A percentile compares a stretch with the other conserved stretches of the same genome.
These are phyloP conservation scores for Seiridium cupressi DNA, from an alignment of 2,329 filamentous ascomycete species.

Conservation along the genomic window DNA sequence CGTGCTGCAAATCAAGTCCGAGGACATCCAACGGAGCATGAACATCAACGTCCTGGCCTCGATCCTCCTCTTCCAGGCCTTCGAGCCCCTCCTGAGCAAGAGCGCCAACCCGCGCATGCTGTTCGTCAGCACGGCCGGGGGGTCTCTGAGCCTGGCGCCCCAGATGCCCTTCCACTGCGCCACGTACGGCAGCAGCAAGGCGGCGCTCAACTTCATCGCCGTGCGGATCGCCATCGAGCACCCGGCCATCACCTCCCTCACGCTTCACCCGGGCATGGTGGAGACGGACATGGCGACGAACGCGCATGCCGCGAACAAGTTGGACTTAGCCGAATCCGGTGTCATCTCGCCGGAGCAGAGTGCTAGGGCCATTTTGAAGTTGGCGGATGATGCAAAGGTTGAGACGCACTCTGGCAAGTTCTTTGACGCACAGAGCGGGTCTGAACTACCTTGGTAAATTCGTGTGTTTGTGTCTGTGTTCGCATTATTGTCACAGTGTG, in stretches of 20 bases:
- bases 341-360: conserved; percentile 15
- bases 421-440: not conserved
- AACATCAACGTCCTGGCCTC: conserved; percentile 28
- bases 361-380: conserved; percentile 15
- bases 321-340: conserved; percentile 14
- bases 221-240: conserved; percentile 14
- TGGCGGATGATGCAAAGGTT: conserved; percentile 4
- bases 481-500: too few relatives aligned
- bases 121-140: conserved; percentile 25
- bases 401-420: conserved; percentile 7
- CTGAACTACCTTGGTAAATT: conserved; percentile 4
- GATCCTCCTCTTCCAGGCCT: conserved; percentile 29
- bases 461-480: not conserved
- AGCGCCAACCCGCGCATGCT: conserved; percentile 27
- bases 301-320: not conserved
- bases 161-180: conserved; percentile 12
- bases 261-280: conserved; percentile 13
- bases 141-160: conserved; percentile 19
- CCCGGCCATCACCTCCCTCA: conserved; percentile 12
- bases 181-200: conserved; percentile 4
- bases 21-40: conserved; percentile 22
- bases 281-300: not conserved
- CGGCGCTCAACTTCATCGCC: not conserved
- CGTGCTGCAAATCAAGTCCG: conserved; percentile 20
- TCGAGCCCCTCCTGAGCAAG: conserved; percentile 26